phyloP scores from a whole-genome alignment of 441 rosid genomes.

The Gossypium trilobum region DNA sequence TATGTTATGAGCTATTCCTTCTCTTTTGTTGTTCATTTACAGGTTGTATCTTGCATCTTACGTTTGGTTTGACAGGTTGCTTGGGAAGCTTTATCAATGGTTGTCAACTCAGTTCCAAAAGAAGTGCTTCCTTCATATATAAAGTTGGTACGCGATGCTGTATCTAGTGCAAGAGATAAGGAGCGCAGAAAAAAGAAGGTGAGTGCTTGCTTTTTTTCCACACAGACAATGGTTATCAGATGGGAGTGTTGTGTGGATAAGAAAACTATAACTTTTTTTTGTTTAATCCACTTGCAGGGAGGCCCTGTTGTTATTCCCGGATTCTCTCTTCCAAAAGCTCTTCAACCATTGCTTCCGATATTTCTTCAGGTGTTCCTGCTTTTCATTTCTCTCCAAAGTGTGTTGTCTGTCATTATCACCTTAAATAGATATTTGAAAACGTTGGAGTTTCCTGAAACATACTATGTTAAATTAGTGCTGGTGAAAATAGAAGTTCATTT shows the following conservation, averaged over 20 bases:
- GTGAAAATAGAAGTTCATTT: slow-evolving; percentile 1
- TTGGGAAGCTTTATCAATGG: slow-evolving; percentile 93
- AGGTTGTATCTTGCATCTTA: slow-evolving; percentile 18
- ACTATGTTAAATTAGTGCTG: not conserved
- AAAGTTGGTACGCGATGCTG: slow-evolving; percentile 91
- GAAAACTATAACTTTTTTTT: not conserved
- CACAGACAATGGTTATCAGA: slow-evolving; percentile 1
- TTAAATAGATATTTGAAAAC: not conserved
- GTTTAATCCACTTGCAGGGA: slow-evolving; percentile 51
- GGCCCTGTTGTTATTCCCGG: slow-evolving; percentile 90
- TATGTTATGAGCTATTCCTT: slow-evolving; percentile 28
- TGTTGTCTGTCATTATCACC: not conserved
- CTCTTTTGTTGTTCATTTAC: slow-evolving; percentile 6
- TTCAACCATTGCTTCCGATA: slow-evolving; percentile 89
- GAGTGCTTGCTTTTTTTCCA: slow-evolving; percentile 11
- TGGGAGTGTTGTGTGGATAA: slow-evolving; percentile 4
- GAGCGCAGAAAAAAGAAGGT: slow-evolving; percentile 93
- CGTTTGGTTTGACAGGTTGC: slow-evolving; percentile 49
- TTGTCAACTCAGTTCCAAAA: slow-evolving; percentile 86
- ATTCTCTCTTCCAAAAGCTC: slow-evolving; percentile 89
- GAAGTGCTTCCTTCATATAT: slow-evolving; percentile 86
- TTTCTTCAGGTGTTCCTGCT: slow-evolving; percentile 66
- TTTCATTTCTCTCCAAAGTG: not conserved
- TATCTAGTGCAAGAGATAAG: slow-evolving; percentile 89
- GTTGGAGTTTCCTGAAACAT: not conserved